Evolutionary conservation across 139 green algal genomes (phyloP), one percentile per base, ranked within the genome.

Genomic region (Coccomyxa sp.): DNA sequence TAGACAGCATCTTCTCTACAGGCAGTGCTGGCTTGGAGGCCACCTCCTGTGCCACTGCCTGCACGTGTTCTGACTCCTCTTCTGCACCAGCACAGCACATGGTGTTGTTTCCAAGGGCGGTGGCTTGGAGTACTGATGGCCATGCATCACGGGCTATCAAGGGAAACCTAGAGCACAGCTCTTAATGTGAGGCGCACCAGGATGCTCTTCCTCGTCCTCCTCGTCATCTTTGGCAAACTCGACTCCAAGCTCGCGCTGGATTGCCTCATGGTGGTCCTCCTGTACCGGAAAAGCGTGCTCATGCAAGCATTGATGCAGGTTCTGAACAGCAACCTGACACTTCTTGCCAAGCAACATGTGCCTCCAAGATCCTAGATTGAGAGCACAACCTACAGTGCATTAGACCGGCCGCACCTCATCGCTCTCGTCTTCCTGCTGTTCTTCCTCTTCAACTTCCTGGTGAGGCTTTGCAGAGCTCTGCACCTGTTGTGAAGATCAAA

Each of bases 221-320:
- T 90, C 88, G 27, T 91, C 89, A 21, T 81, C 87, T 60, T 85
- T 85, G 28, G 84, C 80, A 18, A 93, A 51, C 79, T 93, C 89
- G 68, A 93, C 84, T 17, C 89, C 89, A 57, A 93, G 82, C 63
- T 87, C 89, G 30, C 84, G 82, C 82, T 92, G 84, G 25, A 93
- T 86, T 68, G 87, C 89, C 18, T 86, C 51, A 12, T 88, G 63
- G 31, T 79, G 67, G 21, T 86, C 83, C 23, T 87, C 77, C 86
- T 82, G 79, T 45, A 57, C 30, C 60, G 68, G 30, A 30, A 75
- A 25, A 83, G 77, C 10, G 10, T 71, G 63, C 1, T 21, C 63
- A 51, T 71, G 21, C 18, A 71, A 25, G 18, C 63, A 71, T 71
- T 21, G 63, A 71, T 25, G 18, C 21, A 71, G 63, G 63, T 71